These are phyloP conservation scores for Lasiodiplodia hormozganensis DNA, from an alignment of 2,329 filamentous ascomycete genomes.

Conservation along the genomic window DNA sequence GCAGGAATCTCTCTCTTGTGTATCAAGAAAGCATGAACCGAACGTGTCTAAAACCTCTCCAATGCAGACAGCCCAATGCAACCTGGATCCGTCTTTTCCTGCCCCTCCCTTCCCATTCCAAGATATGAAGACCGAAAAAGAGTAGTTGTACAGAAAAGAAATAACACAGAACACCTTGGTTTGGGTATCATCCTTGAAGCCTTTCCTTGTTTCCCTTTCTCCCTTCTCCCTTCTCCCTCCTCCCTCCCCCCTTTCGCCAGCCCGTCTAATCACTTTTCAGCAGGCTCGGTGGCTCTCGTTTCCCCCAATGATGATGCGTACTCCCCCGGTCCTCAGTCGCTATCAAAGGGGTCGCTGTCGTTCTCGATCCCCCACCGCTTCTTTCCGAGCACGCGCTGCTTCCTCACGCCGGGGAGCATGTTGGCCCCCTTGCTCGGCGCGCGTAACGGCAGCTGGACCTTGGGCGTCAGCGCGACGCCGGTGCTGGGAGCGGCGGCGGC, in stretches of 20 bases:
- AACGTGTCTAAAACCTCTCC: neutral
- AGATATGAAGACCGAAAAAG: neutral
- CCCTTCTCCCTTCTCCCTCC: neutral
- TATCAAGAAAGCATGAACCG: neutral
- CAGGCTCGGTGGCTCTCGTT: too few species aligned
- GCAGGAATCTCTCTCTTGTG: neutral
- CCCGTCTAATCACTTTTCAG: neutral
- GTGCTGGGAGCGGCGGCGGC: neutral
- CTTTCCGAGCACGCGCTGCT: slow-evolving; percentile 55
- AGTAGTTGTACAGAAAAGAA: neutral
- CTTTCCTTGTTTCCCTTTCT: neutral
- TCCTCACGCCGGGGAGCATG: slow-evolving; percentile 45
- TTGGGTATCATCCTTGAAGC: neutral
- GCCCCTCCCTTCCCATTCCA: neutral
- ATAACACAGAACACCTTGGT: neutral
- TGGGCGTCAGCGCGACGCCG: slow-evolving; percentile 1
- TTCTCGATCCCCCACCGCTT: slow-evolving; percentile 50
- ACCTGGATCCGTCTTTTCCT: neutral
- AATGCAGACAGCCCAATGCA: neutral
- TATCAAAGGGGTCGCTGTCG: slow-evolving; percentile 27
- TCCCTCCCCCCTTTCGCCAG: neutral
- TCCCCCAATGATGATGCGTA: too few species aligned
- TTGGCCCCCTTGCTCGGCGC: slow-evolving; percentile 47
- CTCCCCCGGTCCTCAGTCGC: neutral
- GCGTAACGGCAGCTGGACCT: slow-evolving; percentile 9